Evolutionary conservation across 2,329 filamentous ascomycete species (phyloP), one percentile per base, ranked within the genome.

Genomic region (Sporothrix euskadiensis): DNA sequence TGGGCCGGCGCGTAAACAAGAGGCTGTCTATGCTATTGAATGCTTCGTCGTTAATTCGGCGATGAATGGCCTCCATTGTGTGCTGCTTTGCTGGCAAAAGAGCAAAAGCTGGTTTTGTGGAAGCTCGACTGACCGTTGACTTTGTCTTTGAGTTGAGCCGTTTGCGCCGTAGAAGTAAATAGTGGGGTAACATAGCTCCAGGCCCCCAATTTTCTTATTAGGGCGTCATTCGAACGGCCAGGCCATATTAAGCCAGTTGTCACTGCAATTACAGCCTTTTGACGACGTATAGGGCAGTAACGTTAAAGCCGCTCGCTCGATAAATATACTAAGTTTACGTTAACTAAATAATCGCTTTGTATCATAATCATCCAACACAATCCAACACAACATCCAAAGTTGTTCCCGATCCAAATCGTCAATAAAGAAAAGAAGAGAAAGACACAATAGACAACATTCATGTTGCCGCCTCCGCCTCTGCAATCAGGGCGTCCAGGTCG

Each of bases 401-500:
- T 26, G 26, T 26, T 26, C 26, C 26, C 57, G 32, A 10, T 8
- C 32, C n/a, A 7, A 7, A 39, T 32, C 4, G 30, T 9, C 9
- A n/a, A 39, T 5, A 22, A 49, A 47, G 26, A 9, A 47, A 14
- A 6, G 19, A 49, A 49, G 14, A 49, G 14, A 19, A 49, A 14
- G 12, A 49, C 44, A 49, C 41, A 1, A 12, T n/a, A 35, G 1
- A 12, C 3, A 26, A n/a, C 9, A 16, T 59, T 71, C 54, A 73
- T 10, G n/a, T 16, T 32, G 74, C 73, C 19, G 78, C 76, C 65
- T 85, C 83, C 0, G 79, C 80, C 70, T 82, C 82, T 0, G 81
- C 81, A 78, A 83, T 82, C 16, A 83, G 74, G 1, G 80, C 83
- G 72, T 88, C 86, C 14, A 88, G 82, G 52, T 84, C 82, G 49